Conservation (phyloP, 768 basidiomycete genomes). For the Lactifluus echinatus region DNA sequence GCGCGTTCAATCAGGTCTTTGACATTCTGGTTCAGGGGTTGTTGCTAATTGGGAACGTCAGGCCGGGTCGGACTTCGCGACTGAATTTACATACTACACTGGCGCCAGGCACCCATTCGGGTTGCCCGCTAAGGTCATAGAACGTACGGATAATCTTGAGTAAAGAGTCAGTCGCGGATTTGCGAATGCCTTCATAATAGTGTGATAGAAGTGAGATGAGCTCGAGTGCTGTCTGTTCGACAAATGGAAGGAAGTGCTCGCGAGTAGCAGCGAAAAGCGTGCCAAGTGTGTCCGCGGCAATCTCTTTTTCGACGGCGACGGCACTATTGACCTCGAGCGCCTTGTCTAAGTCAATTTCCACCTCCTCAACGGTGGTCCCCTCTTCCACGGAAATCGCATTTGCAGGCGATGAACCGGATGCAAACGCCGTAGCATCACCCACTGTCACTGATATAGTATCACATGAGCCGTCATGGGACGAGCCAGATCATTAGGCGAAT, state of each 20-base stretch:
- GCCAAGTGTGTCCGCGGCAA: slow-evolving; percentile 93
- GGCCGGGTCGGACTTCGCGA: neutral
- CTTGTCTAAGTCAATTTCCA: slow-evolving; percentile 75
- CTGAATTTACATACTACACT: slow-evolving; percentile 40
- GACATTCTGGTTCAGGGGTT: slow-evolving; percentile 56
- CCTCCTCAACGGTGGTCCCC: slow-evolving; percentile 55
- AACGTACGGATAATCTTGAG: slow-evolving; percentile 85
- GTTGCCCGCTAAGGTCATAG: slow-evolving; percentile 77
- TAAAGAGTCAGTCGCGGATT: slow-evolving; percentile 81
- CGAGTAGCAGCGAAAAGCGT: slow-evolving; percentile 79
- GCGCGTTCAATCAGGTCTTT: slow-evolving; percentile 71
- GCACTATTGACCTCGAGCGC: slow-evolving; percentile 90
- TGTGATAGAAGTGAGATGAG: slow-evolving; percentile 75
- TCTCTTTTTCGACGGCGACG: slow-evolving; percentile 98
- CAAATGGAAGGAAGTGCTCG: slow-evolving; percentile 80
- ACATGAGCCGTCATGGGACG: neutral
- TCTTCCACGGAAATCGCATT: slow-evolving; percentile 60
- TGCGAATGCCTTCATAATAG: slow-evolving; percentile 97
- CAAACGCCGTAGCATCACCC: slow-evolving; percentile 53
- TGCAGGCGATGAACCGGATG: slow-evolving; percentile 64
- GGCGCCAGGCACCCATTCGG: slow-evolving; percentile 75
- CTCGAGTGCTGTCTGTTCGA: slow-evolving; percentile 74
- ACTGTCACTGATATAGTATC: slow-evolving; percentile 35
- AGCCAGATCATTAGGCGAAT: no score
- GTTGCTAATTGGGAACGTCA: neutral